Conservation (phyloP, 768 basidiomycete genomes). For the Leccinum arenicola region DNA sequence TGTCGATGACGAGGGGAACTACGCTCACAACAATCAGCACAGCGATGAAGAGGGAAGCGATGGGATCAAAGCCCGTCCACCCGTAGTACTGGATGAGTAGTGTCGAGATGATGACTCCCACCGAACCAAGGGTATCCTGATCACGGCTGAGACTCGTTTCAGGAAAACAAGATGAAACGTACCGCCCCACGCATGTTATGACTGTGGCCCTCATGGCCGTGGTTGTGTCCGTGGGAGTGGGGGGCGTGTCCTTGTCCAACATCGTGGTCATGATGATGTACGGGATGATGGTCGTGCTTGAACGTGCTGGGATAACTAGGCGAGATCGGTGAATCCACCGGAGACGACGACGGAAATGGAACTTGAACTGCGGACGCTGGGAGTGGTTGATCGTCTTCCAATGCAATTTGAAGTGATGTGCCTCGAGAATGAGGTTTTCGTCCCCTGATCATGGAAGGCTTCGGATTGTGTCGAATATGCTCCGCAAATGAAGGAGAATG, state of each 20-base stretch:
- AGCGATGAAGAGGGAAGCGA: conserved; percentile 96
- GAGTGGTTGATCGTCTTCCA: conserved; percentile 21
- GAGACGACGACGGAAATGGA: conserved; percentile 28
- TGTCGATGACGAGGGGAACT: conserved; percentile 91
- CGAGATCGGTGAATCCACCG: conserved; percentile 54
- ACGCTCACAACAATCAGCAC: conserved; percentile 94
- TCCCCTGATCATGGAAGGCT: conserved; percentile 22
- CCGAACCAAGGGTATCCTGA: conserved; percentile 93
- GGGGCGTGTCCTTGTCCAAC: conserved; percentile 41
- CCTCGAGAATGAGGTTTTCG: conserved; percentile 39
- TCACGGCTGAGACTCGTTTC: conserved; percentile 8
- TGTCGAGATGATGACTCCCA: conserved; percentile 97
- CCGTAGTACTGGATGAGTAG: conserved; percentile 93
- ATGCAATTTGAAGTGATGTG: conserved; percentile 38
- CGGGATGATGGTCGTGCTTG: conserved; percentile 45
- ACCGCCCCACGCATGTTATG: conserved; percentile 99
- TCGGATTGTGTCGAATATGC: conserved; percentile 7
- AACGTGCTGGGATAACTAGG: conserved; percentile 57
- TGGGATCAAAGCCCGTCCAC: conserved; percentile 98
- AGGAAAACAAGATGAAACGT: conserved; percentile 25
- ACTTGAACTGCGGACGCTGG: conserved; percentile 18
- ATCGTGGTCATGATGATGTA: conserved; percentile 17
- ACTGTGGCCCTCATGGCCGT: conserved; percentile 78
- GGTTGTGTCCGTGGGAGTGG: conserved; percentile 51
- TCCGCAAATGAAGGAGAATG: conserved; percentile 14